Conservation (phyloP, 805 yeast genomes). For the Suhomyces sp. region DNA sequence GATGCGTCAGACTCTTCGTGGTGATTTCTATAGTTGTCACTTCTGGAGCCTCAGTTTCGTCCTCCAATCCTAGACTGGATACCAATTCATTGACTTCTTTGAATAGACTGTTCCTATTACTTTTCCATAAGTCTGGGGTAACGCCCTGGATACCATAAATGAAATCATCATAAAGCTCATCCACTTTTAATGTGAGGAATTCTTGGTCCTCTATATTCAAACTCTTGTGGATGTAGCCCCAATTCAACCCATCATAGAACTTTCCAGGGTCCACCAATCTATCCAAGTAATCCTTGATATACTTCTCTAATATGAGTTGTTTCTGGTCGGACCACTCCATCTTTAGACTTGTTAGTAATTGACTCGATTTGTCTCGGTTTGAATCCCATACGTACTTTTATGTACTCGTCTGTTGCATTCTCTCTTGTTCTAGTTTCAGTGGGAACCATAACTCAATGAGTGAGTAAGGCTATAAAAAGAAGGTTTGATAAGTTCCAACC, state of each 20-base stretch:
- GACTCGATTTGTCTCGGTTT: not conserved
- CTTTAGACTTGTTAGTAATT: not conserved
- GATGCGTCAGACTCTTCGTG: too few relatives aligned
- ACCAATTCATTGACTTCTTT: not conserved
- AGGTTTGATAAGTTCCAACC: too few relatives aligned
- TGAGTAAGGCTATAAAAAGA: too few relatives aligned
- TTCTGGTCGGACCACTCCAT: slow-evolving; percentile 18
- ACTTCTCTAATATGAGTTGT: slow-evolving; percentile 12
- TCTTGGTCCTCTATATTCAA: slow-evolving; percentile 19
- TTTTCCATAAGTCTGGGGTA: slow-evolving; percentile 2
- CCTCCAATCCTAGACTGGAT: not conserved
- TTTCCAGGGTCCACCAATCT: slow-evolving; percentile 10
- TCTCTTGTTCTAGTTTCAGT: too few relatives aligned
- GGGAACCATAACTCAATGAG: too few relatives aligned
- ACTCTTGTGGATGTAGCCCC: slow-evolving; percentile 14
- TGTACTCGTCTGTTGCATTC: too few relatives aligned
- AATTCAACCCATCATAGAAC: slow-evolving; percentile 19
- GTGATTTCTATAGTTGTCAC: too few relatives aligned
- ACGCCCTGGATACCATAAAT: slow-evolving; percentile 3
- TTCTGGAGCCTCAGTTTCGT: too few relatives aligned
- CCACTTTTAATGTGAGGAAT: slow-evolving; percentile 19
- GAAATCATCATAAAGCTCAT: slow-evolving; percentile 20
- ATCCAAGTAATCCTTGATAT: slow-evolving; percentile 9
- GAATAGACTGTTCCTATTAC: not conserved
- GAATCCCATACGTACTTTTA: too few relatives aligned